Percentiles rank a stretch among this genome's conserved stretches.
These are phyloP conservation scores for Plasmodium gonderi DNA, from an alignment of 169 alveolate genomes.

Conservation along the genomic window DNA sequence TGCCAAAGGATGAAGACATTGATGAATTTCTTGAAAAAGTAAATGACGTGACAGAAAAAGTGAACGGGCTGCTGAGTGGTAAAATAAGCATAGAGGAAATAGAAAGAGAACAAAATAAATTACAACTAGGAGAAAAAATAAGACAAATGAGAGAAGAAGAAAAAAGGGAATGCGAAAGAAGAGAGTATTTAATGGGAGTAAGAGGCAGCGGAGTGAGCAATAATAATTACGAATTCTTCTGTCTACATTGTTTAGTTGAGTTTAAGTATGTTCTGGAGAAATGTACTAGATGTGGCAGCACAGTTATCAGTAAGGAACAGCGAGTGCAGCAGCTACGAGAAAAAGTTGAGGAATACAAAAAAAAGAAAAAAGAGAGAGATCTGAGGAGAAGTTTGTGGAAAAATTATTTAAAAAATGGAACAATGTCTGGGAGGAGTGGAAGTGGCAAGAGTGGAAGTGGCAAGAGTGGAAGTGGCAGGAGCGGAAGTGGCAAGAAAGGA, in stretches of 20 bases:
- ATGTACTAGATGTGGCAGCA: slow-evolving; percentile 26
- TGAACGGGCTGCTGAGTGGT: not conserved
- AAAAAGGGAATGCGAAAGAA: slow-evolving; percentile 10
- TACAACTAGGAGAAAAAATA: slow-evolving; percentile 2
- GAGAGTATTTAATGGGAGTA: slow-evolving; percentile 6
- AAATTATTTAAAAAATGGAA: not conserved
- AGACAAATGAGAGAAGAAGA: slow-evolving; percentile 50
- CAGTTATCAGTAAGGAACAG: slow-evolving; percentile 35
- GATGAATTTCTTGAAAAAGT: slow-evolving; percentile 18
- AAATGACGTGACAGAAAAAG: slow-evolving; percentile 27
- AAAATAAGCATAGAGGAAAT: slow-evolving; percentile 42
- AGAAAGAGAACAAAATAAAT: slow-evolving; percentile 7
- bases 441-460: not conserved
- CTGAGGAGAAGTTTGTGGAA: slow-evolving; percentile 35
- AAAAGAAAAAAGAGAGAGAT: slow-evolving; percentile 30
- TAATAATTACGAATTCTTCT: slow-evolving; percentile 7
- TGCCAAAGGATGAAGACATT: slow-evolving; percentile 51
- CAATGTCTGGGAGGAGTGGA: not conserved
- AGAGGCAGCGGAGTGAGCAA: slow-evolving; percentile 14
- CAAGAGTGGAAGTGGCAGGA: not conserved
- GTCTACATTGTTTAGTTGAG: slow-evolving; percentile 20
- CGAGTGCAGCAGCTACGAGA: slow-evolving; percentile 23
- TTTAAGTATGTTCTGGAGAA: not conserved
- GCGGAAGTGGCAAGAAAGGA: not conserved
- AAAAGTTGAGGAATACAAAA: slow-evolving; percentile 14